Conservation (phyloP, 176 grass and related monocot genomes). For the Bothriochloa decipiens region DNA sequence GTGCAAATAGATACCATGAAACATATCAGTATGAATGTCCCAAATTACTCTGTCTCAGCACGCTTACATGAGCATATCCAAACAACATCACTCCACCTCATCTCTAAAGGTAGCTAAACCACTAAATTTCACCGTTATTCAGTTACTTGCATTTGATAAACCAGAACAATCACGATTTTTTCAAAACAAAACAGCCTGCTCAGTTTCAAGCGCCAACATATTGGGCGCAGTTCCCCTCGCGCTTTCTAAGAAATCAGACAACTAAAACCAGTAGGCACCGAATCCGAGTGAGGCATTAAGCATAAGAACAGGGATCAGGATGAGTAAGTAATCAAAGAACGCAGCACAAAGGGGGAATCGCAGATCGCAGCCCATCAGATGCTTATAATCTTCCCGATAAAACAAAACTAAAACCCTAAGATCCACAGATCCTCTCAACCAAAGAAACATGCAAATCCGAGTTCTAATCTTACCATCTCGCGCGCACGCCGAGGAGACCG, state of each 20-base stretch:
- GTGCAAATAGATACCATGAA: not conserved
- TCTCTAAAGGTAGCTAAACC: not conserved
- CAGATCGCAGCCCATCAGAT: not conserved
- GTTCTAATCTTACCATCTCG: constrained; percentile 46
- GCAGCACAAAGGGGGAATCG: not conserved
- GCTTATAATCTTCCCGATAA: not conserved
- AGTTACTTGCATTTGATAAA: not conserved
- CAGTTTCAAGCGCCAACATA: not conserved
- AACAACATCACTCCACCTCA: not conserved
- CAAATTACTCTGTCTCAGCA: too few species aligned
- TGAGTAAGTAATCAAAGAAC: not conserved
- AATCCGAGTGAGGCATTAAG: not conserved
- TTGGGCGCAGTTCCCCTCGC: not conserved
- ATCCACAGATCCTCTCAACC: not conserved
- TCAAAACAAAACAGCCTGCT: not conserved
- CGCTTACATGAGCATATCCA: not conserved
- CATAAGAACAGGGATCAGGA: not conserved
- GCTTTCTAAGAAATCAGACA: not conserved
- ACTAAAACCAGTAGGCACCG: not conserved
- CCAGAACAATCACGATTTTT: not conserved
- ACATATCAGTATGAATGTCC: not conserved
- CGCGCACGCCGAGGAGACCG: not conserved
- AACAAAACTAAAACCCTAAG: constrained; percentile 29
- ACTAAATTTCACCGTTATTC: not conserved
- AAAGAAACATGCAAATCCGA: not conserved